Conservation (phyloP, 2,329 filamentous ascomycete genomes). For the Pseudogymnoascus sp. region DNA sequence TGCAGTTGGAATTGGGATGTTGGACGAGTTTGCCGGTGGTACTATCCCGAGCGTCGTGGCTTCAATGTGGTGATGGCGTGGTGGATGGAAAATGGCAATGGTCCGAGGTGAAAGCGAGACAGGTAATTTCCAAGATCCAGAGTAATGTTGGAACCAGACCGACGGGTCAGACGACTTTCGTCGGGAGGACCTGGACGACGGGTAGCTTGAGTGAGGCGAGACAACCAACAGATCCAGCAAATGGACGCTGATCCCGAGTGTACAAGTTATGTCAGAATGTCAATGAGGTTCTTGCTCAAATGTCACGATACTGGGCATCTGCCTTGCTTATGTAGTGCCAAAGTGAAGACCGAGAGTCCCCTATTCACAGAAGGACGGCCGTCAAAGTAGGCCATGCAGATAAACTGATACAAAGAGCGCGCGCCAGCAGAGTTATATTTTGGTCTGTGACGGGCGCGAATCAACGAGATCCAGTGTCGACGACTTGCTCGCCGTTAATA, state of each 20-base stretch:
- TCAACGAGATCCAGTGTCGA: conserved; percentile 7
- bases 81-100: neutral
- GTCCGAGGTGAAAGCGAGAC: neutral
- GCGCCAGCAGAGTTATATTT: conserved; percentile 5
- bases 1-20: neutral
- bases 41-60: conserved; percentile 2
- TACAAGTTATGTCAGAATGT: neutral
- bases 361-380: neutral
- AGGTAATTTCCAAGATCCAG: neutral
- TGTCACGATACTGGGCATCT: neutral
- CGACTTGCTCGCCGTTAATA: neutral
- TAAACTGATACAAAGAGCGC: conserved; percentile 1
- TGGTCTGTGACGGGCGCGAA: conserved; percentile 1
- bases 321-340: neutral
- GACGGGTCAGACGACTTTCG: neutral
- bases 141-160: neutral
- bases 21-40: neutral
- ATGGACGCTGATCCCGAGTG: neutral
- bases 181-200: neutral
- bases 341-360: neutral
- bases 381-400: conserved; percentile 7
- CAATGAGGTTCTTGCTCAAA: neutral
- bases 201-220: neutral
- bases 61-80: neutral
- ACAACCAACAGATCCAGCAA: neutral